Percentiles rank a stretch among this genome's conserved stretches.
These are phyloP conservation scores for Clonostachys rosea DNA, from an alignment of 2,329 filamentous ascomycete species.

Conservation along the genomic window DNA sequence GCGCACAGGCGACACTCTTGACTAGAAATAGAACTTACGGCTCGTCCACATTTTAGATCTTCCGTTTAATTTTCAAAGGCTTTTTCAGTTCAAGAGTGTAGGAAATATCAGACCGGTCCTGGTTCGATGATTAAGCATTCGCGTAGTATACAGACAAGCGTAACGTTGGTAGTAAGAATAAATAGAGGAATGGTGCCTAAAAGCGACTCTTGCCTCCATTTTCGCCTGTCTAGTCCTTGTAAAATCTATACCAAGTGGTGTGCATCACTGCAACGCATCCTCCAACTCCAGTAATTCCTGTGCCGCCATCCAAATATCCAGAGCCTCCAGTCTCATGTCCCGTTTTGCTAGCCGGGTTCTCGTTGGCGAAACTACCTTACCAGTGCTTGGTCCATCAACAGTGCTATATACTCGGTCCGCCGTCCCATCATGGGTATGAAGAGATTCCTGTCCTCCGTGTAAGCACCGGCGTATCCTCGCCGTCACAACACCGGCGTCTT, in stretches of 20 bases:
- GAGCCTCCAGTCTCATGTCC: constrained; percentile 10
- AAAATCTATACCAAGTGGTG: background rate
- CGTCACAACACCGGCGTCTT: constrained; percentile 14
- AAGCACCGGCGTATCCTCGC: constrained; percentile 17
- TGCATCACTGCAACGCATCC: background rate
- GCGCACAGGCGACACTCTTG: constrained; percentile 5
- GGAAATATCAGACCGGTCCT: too few species aligned
- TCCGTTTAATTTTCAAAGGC: too few species aligned
- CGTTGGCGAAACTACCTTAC: too few species aligned
- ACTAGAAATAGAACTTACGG: background rate
- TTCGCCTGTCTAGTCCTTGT: background rate
- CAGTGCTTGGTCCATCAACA: too few species aligned
- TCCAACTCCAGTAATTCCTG: constrained; percentile 10
- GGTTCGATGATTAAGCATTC: too few species aligned
- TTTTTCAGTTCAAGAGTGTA: too few species aligned
- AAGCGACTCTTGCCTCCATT: too few species aligned
- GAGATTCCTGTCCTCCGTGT: constrained; percentile 6
- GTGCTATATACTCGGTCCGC: constrained; percentile 17
- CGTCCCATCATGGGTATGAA: constrained; percentile 5
- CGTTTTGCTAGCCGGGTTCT: background rate
- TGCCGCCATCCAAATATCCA: constrained; percentile 22
- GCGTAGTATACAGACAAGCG: too few species aligned
- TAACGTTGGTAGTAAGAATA: too few species aligned
- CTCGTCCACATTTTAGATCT: too few species aligned
- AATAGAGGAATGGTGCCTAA: too few species aligned